phyloP scores from a whole-genome alignment of 2,329 filamentous ascomycete species.

The Decorospora gaudefroyi region DNA sequence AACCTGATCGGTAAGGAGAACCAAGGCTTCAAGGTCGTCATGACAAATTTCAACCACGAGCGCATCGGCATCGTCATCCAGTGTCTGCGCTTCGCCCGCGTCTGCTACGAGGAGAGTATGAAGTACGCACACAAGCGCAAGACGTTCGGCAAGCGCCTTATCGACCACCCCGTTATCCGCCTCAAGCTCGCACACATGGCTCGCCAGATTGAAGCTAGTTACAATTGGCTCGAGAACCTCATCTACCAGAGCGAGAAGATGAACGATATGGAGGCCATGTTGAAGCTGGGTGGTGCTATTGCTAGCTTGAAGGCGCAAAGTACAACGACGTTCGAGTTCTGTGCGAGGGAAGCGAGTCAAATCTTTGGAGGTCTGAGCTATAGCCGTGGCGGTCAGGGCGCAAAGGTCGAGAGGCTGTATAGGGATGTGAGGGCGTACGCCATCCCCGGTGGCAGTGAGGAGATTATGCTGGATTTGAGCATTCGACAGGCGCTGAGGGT shows the following conservation, averaged over 20 bases:
- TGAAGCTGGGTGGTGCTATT: conserved; percentile 92
- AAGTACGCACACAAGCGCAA: conserved; percentile 97
- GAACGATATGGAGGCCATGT: conserved; percentile 93
- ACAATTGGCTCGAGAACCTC: conserved; percentile 94
- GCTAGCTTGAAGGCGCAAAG: conserved; percentile 91
- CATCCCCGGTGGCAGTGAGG: conserved; percentile 89
- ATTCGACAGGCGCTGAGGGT: conserved; percentile 90
- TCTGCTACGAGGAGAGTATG: conserved; percentile 95
- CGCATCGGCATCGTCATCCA: conserved; percentile 99
- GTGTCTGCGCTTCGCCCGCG: conserved; percentile 89
- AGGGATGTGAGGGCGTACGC: conserved; percentile 95
- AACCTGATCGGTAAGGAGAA: conserved; percentile 98
- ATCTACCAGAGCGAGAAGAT: conserved; percentile 93
- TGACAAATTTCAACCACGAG: conserved; percentile 99
- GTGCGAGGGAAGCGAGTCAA: conserved; percentile 92
- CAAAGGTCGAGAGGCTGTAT: conserved; percentile 92
- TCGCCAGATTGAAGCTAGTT: conserved; percentile 94
- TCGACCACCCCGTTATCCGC: conserved; percentile 95
- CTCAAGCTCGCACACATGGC: conserved; percentile 99
- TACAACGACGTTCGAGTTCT: conserved; percentile 96
- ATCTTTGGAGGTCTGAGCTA: conserved; percentile 96
- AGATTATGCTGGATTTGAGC: conserved; percentile 98
- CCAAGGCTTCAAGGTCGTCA: conserved; percentile 97
- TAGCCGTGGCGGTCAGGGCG: conserved; percentile 89
- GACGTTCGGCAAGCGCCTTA: conserved; percentile 95